Evolutionary conservation across 257 asterid species (phyloP), one percentile per base, ranked within the genome.

Genomic region (Ehretia macrophylla): DNA sequence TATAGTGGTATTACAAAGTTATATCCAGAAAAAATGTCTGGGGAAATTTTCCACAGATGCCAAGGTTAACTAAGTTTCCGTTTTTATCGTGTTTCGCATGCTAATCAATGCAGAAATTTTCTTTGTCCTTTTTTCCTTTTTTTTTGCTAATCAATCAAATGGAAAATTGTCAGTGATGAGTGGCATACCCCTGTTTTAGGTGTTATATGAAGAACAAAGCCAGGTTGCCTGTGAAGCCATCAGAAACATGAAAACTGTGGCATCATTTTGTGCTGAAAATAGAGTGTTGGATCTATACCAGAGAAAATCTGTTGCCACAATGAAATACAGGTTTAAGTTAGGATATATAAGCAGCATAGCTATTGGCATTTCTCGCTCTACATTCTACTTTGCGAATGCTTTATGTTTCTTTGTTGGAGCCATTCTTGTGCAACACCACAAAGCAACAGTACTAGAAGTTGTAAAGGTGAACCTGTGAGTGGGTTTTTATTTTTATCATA

Each of bases 371-470:
- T 59, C 69, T 39, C 69, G 66, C 11, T 51, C 53, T 45, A 46
- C 46, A 52, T 49, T 60, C 55, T 69, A 60, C 19, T 19, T 32
- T 3, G 17, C 72, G 51, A 57, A 40, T 61, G 63, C 72, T 42
- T 44, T 61, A 20, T 74, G 79, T 59, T 69, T 74, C 60, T 74
- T 58, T 58, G 17, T 58, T 1, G 79, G 79, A 17, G 71, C 75
- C 8, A 16, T 51, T 46, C 79, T 74, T 13, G 38, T 74, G 37
- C 48, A 65, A 27, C 77, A 56, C 23, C 38, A 48, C 48, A 46
- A 53, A 40, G 64, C 76, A 16, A 55, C 64, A 8, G n/a, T 65
- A 0, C 37, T 35, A 5, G 64, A 60, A 23, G 58, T 71, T 51
- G 53, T 71, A 6, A 60, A 71, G 72, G 76, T 72, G 42, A 27